phyloP scores from a whole-genome alignment of 169 alveolate genomes.

The Besnoitia besnoiti region DNA sequence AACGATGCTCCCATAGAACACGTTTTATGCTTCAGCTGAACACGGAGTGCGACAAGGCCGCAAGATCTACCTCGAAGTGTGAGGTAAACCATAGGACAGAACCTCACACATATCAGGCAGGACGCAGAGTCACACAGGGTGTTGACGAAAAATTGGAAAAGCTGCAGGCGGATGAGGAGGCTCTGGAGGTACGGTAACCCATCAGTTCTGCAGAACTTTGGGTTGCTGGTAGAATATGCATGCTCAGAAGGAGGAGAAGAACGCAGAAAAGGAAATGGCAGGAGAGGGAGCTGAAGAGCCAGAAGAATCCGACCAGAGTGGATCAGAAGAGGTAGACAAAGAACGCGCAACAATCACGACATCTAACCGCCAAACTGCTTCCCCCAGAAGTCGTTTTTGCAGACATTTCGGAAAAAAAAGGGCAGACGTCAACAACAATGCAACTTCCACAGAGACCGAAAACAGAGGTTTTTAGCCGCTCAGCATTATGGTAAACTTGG shows the following conservation, averaged over 20 bases:
- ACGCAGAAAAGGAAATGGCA: conserved; percentile 2
- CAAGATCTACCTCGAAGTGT: not conserved
- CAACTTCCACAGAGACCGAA: not conserved
- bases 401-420: not conserved
- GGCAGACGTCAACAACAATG: not conserved
- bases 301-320: not conserved
- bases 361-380: not conserved
- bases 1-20: not conserved
- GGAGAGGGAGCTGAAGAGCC: conserved; percentile 16
- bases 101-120: not conserved
- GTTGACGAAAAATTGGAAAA: not conserved
- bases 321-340: not conserved
- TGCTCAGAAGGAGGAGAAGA: not conserved
- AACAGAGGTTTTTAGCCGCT: not conserved
- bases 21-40: not conserved
- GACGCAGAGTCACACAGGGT: not conserved
- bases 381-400: not conserved
- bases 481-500: not conserved
- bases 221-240: not conserved
- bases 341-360: not conserved
- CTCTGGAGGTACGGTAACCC: not conserved
- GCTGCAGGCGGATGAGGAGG: not conserved
- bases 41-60: not conserved
- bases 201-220: not conserved
- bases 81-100: not conserved